These are phyloP conservation scores for Aspergillus versicolor DNA, from an alignment of 2,329 filamentous ascomycete species.

Conservation along the genomic window DNA sequence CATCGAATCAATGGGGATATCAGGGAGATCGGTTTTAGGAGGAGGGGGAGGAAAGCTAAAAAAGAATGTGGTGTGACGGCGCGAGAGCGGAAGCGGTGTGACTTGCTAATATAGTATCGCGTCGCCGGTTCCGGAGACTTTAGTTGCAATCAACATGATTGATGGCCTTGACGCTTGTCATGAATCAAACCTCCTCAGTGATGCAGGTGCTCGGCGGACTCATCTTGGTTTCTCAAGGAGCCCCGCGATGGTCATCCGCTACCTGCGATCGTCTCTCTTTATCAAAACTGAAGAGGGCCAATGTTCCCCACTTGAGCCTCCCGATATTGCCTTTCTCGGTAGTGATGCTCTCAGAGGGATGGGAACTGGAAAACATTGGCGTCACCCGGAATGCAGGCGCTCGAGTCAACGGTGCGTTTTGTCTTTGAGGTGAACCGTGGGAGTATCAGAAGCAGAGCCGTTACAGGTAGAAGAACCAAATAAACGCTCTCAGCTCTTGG, in stretches of 20 bases:
- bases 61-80: slow-evolving; percentile 23
- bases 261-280: neutral
- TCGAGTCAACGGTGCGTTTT: neutral
- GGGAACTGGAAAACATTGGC: neutral
- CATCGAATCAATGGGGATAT: slow-evolving; percentile 2
- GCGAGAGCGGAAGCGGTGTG: slow-evolving; percentile 26
- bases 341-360: slow-evolving; percentile 10
- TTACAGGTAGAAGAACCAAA: neutral
- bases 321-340: slow-evolving; percentile 14
- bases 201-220: slow-evolving; percentile 1
- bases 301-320: slow-evolving; percentile 23
- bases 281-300: slow-evolving; percentile 14
- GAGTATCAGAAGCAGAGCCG: neutral
- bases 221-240: neutral
- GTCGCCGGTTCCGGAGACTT: slow-evolving; percentile 13
- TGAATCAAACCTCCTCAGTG: neutral
- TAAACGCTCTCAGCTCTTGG: slow-evolving; percentile 3
- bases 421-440: neutral
- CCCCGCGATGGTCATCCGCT: slow-evolving; percentile 26
- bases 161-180: slow-evolving; percentile 1
- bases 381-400: slow-evolving; percentile 5
- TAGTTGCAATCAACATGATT: neutral
- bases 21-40: slow-evolving; percentile 12
- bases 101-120: slow-evolving; percentile 9
- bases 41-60: slow-evolving; percentile 12